Evolutionary conservation across 306 rosid species (phyloP).

Genomic region (Lathyrus oleraceus): DNA sequence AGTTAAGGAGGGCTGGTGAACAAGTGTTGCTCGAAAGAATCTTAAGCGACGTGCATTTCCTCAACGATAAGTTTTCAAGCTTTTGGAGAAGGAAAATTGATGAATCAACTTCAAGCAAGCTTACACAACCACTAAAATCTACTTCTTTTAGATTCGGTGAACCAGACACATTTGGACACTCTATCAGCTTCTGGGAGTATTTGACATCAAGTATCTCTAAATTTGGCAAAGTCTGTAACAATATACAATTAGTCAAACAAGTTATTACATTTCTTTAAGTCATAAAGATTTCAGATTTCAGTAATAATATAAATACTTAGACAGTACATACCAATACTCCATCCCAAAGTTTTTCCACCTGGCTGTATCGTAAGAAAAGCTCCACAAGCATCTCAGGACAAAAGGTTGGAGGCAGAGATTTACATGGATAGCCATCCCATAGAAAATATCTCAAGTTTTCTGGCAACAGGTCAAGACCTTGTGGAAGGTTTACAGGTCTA

Average conservation of each 20-base stretch:
- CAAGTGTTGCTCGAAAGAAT: conserved; percentile 12
- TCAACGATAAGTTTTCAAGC: fast-evolving
- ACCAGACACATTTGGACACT: conserved; percentile 16
- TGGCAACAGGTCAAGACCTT: not conserved
- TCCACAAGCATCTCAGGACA: conserved; percentile 3
- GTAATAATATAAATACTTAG: not conserved
- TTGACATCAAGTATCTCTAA: not conserved
- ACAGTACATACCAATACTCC: not conserved
- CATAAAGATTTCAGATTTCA: not conserved
- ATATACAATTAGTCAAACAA: not conserved
- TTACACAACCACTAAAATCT: fast-evolving
- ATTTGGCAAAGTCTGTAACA: conserved; percentile 6
- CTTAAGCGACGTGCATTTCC: not conserved
- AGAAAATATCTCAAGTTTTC: not conserved
- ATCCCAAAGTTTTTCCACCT: conserved; percentile 20
- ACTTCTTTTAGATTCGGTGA: not conserved
- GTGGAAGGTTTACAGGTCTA: not conserved
- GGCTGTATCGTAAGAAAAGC: not conserved
- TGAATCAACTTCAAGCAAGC: not conserved
- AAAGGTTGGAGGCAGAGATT: not conserved
- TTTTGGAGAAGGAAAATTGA: conserved; percentile 11
- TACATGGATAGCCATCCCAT: too few relatives aligned
- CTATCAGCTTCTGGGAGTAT: not conserved
- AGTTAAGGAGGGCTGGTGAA: fast-evolving
- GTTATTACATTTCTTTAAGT: not conserved